These are phyloP conservation scores for Lipomyces mesembrius DNA, from an alignment of 805 yeast genomes.

Conservation along the genomic window DNA sequence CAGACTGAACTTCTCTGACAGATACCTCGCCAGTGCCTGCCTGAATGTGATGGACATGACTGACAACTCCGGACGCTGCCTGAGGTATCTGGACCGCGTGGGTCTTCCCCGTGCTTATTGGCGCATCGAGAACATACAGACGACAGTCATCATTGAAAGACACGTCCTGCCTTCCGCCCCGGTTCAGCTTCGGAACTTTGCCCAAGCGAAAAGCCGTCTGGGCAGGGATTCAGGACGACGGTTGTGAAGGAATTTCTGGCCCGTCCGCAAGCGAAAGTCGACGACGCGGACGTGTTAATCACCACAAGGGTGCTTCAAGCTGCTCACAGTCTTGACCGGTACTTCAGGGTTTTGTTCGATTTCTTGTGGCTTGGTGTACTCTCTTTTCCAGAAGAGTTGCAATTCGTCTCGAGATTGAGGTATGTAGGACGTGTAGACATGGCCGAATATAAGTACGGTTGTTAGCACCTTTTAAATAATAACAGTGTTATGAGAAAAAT, in stretches of 20 bases:
- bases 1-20: too few relatives aligned
- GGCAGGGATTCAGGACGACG: constrained; percentile 6
- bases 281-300: constrained; percentile 12
- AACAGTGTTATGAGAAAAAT: not conserved
- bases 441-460: not conserved
- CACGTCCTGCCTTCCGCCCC: too few relatives aligned
- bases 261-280: constrained; percentile 2
- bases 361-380: constrained; percentile 11
- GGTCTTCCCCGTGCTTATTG: too few relatives aligned
- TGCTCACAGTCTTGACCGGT: constrained; percentile 19
- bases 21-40: too few relatives aligned
- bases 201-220: constrained; percentile 3
- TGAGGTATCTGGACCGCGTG: too few relatives aligned
- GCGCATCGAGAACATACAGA: too few relatives aligned
- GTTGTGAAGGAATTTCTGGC: not conserved
- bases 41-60: too few relatives aligned
- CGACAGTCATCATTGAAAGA: too few relatives aligned
- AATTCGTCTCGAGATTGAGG: not conserved
- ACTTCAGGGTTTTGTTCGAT: constrained; percentile 14
- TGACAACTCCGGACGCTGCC: too few relatives aligned
- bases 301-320: constrained; percentile 16
- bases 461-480: not conserved
- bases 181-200: too few relatives aligned
- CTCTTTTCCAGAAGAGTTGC: constrained; percentile 5
- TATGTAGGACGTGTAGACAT: not conserved